Percentiles rank a stretch among this genome's conserved stretches.
Evolutionary conservation across 108 stramenopile species (phyloP).

Genomic region (Cyclotella baltica): DNA sequence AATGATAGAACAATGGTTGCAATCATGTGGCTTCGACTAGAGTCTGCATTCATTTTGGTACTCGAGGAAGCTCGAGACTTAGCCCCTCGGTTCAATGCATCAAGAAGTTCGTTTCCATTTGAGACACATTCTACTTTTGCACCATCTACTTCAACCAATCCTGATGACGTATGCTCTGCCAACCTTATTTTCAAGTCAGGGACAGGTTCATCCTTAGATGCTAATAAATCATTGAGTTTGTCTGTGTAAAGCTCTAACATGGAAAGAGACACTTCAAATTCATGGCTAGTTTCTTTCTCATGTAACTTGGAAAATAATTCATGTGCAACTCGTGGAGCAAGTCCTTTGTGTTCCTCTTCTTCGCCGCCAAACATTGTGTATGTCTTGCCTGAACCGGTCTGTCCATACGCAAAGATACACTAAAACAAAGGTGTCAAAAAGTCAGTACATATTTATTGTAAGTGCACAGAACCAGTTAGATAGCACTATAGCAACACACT

Average conservation of each 20-base stretch:
- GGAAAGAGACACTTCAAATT: slow-evolving; percentile 42
- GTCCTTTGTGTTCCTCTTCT: slow-evolving; percentile 53
- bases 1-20: slow-evolving; percentile 49
- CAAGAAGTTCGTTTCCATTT: slow-evolving; percentile 50
- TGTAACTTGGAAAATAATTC: slow-evolving; percentile 65
- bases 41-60: slow-evolving; percentile 78
- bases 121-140: slow-evolving; percentile 36
- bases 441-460: no score
- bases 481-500: slow-evolving; percentile 32
- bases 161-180: slow-evolving; percentile 53
- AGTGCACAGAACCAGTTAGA: no score
- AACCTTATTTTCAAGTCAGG: slow-evolving; percentile 53
- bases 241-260: slow-evolving; percentile 85
- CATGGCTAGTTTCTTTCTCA: slow-evolving; percentile 52
- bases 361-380: slow-evolving; percentile 82
- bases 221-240: slow-evolving; percentile 67
- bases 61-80: slow-evolving; percentile 59
- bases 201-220: slow-evolving; percentile 8
- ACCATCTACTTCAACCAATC: slow-evolving; percentile 67
- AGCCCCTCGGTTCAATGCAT: slow-evolving; percentile 59
- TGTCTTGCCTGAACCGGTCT: slow-evolving; percentile 62
- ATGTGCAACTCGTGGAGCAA: slow-evolving; percentile 62
- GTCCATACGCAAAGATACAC: slow-evolving; percentile 56
- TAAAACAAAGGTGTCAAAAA: slow-evolving; percentile 4
- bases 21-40: slow-evolving; percentile 71